Base-by-base conservation (phyloP, 768 basidiomycete species). In the Pleurotus djamor region DNA sequence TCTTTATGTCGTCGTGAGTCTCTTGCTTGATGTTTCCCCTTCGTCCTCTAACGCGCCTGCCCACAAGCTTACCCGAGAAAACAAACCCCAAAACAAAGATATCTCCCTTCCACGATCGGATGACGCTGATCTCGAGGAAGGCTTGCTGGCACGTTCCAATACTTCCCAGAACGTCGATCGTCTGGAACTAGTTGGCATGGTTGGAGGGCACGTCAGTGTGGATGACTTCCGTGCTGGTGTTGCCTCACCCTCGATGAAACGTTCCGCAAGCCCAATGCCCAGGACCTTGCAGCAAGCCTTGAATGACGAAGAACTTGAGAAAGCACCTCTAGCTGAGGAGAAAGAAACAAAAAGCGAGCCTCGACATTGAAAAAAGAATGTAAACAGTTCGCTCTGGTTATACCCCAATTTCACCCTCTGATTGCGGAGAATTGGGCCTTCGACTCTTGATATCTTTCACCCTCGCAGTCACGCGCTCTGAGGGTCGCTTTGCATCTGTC, bases 1-100 rank as follows among this genome's bases (percentile, higher is more conserved):
- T 1, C 58, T 80, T 16, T 83, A 77, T 66, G 78, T 82, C n/a
- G 82, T 79, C 9, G 81, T 84, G 66, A 61, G 77, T 61, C 35
- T 33, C 17, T 9, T 9, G 10, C 38, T 41, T 41, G 55, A 32
- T 48, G n/a, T 48, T 50, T 13, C 41, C 43, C 52, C 38, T 52
- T 10, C 28, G 16, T 35, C n/a, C 6, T 17, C 12, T 33, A 33
- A 35, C 17, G 41, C 32, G 21, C 28, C 12, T 17, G 17, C 13
- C 45, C 14, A 21, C 8, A 13, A 61, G 60, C 45, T 61, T 17
- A 54, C 57, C 8, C 58, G 57, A 52, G 57, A 52, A 38, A 51
- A 34, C 6, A 48, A 47, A 5, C 34, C 54, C 14, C 28, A 14
- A n/a, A 16, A 5, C 14, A 58, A 54, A 47, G n/a, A 44, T 13